phyloP scores from a whole-genome alignment of 2,329 filamentous ascomycete genomes.

The Colletotrichum aenigma region DNA sequence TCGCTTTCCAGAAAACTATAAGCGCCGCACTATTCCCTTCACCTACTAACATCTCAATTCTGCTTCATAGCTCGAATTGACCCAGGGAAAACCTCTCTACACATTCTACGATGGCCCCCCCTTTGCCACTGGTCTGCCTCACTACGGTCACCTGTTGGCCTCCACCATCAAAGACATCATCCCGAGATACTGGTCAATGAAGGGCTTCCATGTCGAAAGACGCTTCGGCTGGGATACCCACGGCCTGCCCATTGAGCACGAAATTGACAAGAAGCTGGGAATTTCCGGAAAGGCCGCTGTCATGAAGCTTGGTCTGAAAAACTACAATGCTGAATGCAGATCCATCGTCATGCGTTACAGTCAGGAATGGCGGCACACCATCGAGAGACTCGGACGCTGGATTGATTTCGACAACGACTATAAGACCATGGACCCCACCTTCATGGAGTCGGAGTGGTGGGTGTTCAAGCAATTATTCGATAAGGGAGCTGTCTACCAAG shows the following conservation, averaged over 20 bases:
- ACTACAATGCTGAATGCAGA: conserved; percentile 91
- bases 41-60: not conserved
- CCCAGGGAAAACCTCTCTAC: conserved; percentile 80
- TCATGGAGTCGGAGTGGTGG: conserved; percentile 98
- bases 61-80: conserved; percentile 68
- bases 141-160: conserved; percentile 77
- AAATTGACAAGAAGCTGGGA: conserved; percentile 95
- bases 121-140: conserved; percentile 74
- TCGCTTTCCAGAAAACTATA: not conserved
- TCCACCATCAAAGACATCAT: conserved; percentile 98
- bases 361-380: conserved; percentile 83
- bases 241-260: conserved; percentile 92
- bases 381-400: conserved; percentile 91
- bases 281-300: conserved; percentile 90
- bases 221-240: conserved; percentile 96
- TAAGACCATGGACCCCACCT: conserved; percentile 95
- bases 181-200: conserved; percentile 96
- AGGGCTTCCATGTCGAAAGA: conserved; percentile 89
- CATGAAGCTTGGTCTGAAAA: conserved; percentile 80
- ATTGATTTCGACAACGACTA: conserved; percentile 98
- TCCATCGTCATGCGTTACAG: conserved; percentile 94
- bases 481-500: conserved; percentile 88
- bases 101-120: conserved; percentile 94
- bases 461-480: conserved; percentile 93
- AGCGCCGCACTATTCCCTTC: not conserved